Conservation (phyloP, 306 rosid genomes). For the Casuarina equisetifolia region DNA sequence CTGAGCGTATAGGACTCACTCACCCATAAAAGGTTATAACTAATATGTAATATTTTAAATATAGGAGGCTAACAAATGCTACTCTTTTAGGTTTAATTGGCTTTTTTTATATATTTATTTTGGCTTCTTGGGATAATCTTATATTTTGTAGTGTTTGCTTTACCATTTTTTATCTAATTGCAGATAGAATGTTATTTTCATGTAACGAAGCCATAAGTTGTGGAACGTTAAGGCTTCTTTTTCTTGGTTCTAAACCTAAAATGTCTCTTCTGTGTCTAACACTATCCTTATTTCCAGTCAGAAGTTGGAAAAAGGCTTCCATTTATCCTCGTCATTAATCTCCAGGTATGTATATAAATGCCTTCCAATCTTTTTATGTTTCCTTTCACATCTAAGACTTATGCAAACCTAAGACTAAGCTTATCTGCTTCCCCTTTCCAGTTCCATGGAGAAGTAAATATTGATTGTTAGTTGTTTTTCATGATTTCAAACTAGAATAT, state of each 20-base stretch:
- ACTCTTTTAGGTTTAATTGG: background rate
- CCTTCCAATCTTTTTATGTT: background rate
- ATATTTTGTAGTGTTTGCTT: background rate
- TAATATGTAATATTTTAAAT: background rate
- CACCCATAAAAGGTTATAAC: background rate
- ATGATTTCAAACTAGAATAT: slow-evolving; percentile 3
- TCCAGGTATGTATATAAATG: slow-evolving; percentile 63
- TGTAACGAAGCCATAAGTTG: background rate
- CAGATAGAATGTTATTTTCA: background rate
- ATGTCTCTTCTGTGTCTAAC: slow-evolving; percentile 19
- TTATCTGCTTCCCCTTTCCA: background rate
- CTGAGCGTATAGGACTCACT: background rate
- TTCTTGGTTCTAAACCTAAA: slow-evolving; percentile 10
- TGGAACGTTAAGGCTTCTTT: slow-evolving; percentile 5
- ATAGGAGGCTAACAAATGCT: background rate
- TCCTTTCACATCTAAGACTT: background rate
- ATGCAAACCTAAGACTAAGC: background rate
- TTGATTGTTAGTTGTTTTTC: background rate
- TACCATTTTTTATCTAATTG: background rate
- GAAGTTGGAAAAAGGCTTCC: slow-evolving; percentile 84
- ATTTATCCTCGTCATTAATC: slow-evolving; percentile 72
- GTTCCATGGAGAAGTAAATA: background rate
- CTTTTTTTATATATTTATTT: background rate
- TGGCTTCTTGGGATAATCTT: background rate
- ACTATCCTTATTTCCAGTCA: slow-evolving; percentile 50